Conservation (phyloP, 331 rosid species). For the Stylosanthes scabra region DNA sequence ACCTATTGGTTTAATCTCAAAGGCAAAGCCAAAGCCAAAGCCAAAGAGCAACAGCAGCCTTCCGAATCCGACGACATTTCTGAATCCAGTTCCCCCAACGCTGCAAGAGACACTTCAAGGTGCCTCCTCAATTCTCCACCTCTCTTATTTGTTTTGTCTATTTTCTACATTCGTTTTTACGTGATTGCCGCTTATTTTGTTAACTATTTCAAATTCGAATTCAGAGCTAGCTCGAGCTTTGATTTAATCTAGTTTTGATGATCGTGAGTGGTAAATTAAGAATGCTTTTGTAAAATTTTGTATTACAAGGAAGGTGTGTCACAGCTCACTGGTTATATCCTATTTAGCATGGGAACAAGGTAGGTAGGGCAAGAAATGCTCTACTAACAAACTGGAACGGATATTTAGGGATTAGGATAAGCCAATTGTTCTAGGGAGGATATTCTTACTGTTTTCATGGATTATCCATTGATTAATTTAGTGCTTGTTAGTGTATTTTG, state of each 20-base stretch:
- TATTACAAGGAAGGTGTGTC: neutral
- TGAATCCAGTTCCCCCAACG: slow-evolving; percentile 24
- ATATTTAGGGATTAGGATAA: neutral
- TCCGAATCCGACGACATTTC: slow-evolving; percentile 39
- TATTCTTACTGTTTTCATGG: neutral
- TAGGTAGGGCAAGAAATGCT: slow-evolving; percentile 9
- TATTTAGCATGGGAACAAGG: neutral
- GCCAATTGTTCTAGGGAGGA: neutral
- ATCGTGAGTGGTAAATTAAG: neutral
- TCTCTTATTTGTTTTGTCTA: neutral
- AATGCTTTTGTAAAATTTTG: neutral
- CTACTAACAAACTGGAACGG: neutral
- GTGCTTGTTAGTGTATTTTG: neutral
- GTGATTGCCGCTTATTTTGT: neutral
- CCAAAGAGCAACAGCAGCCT: slow-evolving; percentile 29
- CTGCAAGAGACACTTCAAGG: slow-evolving; percentile 44
- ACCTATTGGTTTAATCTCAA: slow-evolving; percentile 74
- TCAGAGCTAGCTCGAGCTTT: neutral
- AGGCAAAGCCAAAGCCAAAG: slow-evolving; percentile 48
- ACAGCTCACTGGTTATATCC: neutral
- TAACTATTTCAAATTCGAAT: neutral
- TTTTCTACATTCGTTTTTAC: neutral
- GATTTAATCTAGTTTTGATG: neutral
- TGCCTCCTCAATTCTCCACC: slow-evolving; percentile 38
- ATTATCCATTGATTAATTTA: neutral